A percentile compares a stretch with the other conserved stretches of the same genome.
These are phyloP conservation scores for Geranium brycei DNA, from an alignment of 345 rosid genomes.

Conservation along the genomic window DNA sequence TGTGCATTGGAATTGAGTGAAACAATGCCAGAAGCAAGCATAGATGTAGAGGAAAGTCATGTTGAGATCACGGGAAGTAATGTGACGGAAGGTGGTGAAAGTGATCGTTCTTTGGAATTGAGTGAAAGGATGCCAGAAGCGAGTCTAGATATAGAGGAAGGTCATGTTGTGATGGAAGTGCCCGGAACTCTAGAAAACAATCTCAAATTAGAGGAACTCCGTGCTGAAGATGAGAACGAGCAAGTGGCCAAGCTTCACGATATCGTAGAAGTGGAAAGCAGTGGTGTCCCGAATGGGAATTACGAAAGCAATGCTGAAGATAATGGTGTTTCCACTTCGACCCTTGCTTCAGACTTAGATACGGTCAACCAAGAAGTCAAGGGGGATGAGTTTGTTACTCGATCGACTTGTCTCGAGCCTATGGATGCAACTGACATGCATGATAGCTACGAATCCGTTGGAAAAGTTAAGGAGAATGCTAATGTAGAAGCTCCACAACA, in stretches of 20 bases:
- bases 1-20: too few species aligned
- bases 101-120: too few species aligned
- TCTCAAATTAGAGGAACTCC: conserved; percentile 12
- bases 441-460: conserved; percentile 9
- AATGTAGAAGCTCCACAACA: conserved; percentile 1
- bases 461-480: conserved; percentile 13
- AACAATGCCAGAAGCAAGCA: too few species aligned
- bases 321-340: neutral
- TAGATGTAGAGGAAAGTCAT: too few species aligned
- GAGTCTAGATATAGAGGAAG: too few species aligned
- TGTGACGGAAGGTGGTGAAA: too few species aligned
- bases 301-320: conserved; percentile 8
- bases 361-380: conserved; percentile 2
- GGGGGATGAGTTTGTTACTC: conserved; percentile 9
- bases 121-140: too few species aligned
- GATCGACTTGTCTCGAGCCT: too few species aligned
- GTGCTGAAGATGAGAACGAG: conserved; percentile 14
- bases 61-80: too few species aligned
- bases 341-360: neutral
- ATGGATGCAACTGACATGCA: conserved; percentile 5
- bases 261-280: conserved; percentile 1
- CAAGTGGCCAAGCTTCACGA: conserved; percentile 1
- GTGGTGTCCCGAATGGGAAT: conserved; percentile 6
- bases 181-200: conserved; percentile 3
- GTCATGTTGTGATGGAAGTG: too few species aligned